A percentile compares a stretch with the other conserved stretches of the same genome.
Conservation (phyloP, 192 early-diverging fungal species). For the Fimicolochytrium jonesii region DNA sequence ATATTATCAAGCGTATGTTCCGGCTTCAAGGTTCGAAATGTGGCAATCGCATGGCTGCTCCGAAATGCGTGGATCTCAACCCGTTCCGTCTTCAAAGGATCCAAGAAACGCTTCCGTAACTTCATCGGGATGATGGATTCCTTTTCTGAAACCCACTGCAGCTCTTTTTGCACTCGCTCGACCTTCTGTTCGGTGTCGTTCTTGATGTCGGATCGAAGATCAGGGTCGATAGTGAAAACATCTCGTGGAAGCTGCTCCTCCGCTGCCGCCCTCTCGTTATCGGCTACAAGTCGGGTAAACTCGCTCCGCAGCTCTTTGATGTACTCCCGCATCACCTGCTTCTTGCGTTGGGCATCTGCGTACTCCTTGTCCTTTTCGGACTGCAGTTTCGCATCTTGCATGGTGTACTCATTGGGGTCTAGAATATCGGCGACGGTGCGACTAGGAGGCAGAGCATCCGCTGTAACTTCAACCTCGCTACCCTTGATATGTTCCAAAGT, state of each 20-base stretch:
- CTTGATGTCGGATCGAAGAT: slow-evolving; percentile 44
- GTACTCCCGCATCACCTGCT: slow-evolving; percentile 45
- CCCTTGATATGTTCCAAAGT: slow-evolving; percentile 32
- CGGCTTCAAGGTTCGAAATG: slow-evolving; percentile 49
- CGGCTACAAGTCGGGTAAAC: slow-evolving; percentile 41
- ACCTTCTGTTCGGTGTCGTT: slow-evolving; percentile 40
- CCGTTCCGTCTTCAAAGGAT: slow-evolving; percentile 44
- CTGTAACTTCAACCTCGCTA: slow-evolving; percentile 22
- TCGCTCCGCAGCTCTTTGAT: slow-evolving; percentile 50
- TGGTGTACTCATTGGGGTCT: slow-evolving; percentile 45
- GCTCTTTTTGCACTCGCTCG: slow-evolving; percentile 42
- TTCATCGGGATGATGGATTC: slow-evolving; percentile 51
- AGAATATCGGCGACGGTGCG: slow-evolving; percentile 39
- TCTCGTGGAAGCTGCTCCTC: slow-evolving; percentile 15
- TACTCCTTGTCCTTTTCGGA: slow-evolving; percentile 54
- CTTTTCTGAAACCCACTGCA: slow-evolving; percentile 56
- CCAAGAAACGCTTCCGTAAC: slow-evolving; percentile 52
- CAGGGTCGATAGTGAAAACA: slow-evolving; percentile 43
- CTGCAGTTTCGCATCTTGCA: slow-evolving; percentile 60
- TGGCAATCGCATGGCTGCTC: slow-evolving; percentile 30
- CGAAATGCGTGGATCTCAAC: slow-evolving; percentile 44
- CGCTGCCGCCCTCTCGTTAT: slow-evolving; percentile 35
- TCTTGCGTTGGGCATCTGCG: slow-evolving; percentile 50
- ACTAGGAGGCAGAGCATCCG: not conserved
- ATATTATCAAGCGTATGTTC: slow-evolving; percentile 31